Evolutionary conservation across 1,139 yeast genomes (phyloP), one percentile per base, ranked within the genome.

Genomic region (Spencermartinsiella ligniputridi): DNA sequence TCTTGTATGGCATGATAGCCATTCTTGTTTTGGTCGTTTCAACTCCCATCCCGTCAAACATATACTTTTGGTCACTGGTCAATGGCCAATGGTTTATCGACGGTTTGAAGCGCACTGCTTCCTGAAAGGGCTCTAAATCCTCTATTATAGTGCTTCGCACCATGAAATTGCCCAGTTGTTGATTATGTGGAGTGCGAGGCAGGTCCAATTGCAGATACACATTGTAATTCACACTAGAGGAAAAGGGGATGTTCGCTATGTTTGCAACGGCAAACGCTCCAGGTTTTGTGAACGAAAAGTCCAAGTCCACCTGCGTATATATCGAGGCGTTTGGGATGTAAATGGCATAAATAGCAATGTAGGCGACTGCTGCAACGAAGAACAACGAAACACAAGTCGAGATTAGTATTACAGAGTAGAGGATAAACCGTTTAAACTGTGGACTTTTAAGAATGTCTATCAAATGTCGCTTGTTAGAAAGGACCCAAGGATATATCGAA

Each of bases 81-180:
- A 47, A 17, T 4, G 48, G 46, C 50, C 46, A 44, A 15, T 36
- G 36, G 16, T 35, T 41, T 19, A 4, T n/a, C 5, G 13, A 20
- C 8, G 27, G 32, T 37, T 37, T 16, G 40, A 37, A 21, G 9
- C 46, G 41, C 32, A 47, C 40, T 34, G 39, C 41, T 30, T 22
- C 13, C 39, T 47, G 18, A 37, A 42, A 42, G 11, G 43, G 42
- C 41, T 46, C 52, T 35, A 51, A 43, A 12, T 41, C 46, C 21
- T 48, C 47, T 16, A 47, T 47, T 35, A 51, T 43, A 6, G 53
- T 43, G 15, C 51, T 44, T 3, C 52, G 43, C 19, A 61, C 55
- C 59, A 61, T 58, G 47, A 67, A 66, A 46, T 66, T 66, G 25
- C 70, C 69, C 27, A 57, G 35, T n/a, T 51, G 50, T 29, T 48